Conservation (phyloP, 2,329 filamentous ascomycete genomes). For the Talaromyces sp. region DNA sequence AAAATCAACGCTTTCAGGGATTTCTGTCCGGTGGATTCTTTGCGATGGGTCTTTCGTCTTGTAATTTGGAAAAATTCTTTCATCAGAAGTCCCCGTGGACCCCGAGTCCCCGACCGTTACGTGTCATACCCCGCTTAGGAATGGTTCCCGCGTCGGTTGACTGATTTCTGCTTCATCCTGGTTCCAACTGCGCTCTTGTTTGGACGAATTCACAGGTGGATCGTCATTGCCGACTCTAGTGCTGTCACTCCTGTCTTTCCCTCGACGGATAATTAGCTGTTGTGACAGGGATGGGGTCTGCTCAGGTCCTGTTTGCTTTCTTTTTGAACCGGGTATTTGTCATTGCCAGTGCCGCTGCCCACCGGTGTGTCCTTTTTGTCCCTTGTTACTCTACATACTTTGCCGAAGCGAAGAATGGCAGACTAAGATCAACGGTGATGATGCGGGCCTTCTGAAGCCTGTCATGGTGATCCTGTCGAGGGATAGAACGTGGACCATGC, state of each 20-base stretch:
- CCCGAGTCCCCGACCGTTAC: conserved; percentile 30
- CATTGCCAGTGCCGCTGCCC: neutral
- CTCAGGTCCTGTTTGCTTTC: neutral
- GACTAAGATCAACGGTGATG: no score
- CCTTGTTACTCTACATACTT: neutral
- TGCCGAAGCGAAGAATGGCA: no score
- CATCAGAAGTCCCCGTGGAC: neutral
- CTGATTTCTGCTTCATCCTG: neutral
- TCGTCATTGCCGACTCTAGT: neutral
- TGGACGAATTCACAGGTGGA: neutral
- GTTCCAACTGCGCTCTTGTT: neutral
- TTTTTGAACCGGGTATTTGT: neutral
- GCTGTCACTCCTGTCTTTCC: neutral
- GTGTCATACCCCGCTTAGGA: conserved; percentile 34
- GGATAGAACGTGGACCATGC: conserved; percentile 3
- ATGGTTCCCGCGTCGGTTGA: conserved; percentile 16
- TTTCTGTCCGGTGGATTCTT: no score
- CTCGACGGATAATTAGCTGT: neutral
- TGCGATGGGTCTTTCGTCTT: no score
- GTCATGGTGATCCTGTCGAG: neutral
- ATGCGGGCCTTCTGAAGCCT: no score
- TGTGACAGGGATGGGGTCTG: neutral
- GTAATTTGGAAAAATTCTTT: neutral
- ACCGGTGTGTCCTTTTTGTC: neutral
- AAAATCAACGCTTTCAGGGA: neutral